Evolutionary conservation across 1,139 yeast species (phyloP).

Genomic region (Nakaseomyces bracarensis): DNA sequence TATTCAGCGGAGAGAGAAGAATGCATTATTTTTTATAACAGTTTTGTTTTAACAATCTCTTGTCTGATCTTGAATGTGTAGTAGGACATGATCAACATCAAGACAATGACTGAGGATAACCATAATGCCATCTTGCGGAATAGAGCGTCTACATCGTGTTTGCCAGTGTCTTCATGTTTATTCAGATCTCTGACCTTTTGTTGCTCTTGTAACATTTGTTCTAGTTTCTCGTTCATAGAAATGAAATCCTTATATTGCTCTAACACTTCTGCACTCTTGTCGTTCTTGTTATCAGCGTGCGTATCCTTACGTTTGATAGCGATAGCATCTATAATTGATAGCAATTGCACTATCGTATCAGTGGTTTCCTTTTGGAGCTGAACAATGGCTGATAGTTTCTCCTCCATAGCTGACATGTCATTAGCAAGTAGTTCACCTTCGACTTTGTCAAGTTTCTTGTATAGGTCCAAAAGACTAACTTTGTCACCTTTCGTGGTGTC

Average conservation of each 20-base stretch:
- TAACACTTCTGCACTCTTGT: neutral
- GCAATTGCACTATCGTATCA: neutral
- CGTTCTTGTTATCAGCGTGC: slow-evolving; percentile 12
- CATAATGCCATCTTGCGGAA: slow-evolving; percentile 25
- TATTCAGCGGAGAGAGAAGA: too few species aligned
- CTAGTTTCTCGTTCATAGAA: slow-evolving; percentile 23
- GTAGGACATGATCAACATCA: slow-evolving; percentile 26
- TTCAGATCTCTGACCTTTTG: slow-evolving; percentile 21
- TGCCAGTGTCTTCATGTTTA: slow-evolving; percentile 7
- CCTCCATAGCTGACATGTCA: slow-evolving; percentile 15
- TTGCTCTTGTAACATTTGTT: slow-evolving; percentile 24
- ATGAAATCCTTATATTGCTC: slow-evolving; percentile 20
- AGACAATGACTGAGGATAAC: slow-evolving; percentile 25
- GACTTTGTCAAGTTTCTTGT: slow-evolving; percentile 17
- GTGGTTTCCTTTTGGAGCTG: slow-evolving; percentile 10
- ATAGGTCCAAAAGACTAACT: slow-evolving; percentile 13
- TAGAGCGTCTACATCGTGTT: slow-evolving; percentile 21
- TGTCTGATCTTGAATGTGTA: slow-evolving; percentile 31
- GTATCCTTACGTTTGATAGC: slow-evolving; percentile 13
- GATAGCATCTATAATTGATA: neutral
- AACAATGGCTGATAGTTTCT: slow-evolving; percentile 11
- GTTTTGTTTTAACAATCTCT: slow-evolving; percentile 30
- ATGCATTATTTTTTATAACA: slow-evolving; percentile 19
- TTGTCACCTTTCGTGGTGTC: slow-evolving; percentile 10
- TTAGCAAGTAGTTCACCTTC: slow-evolving; percentile 22